Percentiles rank a stretch among this genome's conserved stretches.
phyloP scores from a whole-genome alignment of 2,329 filamentous ascomycete species.

The Taxawa tesnikishii region DNA sequence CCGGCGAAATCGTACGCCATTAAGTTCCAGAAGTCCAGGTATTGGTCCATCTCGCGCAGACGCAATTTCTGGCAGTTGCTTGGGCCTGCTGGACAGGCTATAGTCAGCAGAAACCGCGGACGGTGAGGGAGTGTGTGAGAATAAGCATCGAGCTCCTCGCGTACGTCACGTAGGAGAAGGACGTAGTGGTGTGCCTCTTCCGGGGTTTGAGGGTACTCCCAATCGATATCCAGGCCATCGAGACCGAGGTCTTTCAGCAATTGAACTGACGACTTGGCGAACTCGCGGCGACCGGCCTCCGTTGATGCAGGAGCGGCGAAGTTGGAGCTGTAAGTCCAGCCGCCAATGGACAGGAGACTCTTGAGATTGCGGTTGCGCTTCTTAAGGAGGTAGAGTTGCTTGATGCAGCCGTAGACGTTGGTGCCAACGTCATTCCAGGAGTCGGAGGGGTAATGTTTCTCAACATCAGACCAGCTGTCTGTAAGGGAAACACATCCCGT shows the following conservation, averaged over 20 bases:
- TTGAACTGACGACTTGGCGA: constrained; percentile 60
- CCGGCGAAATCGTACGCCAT: constrained; percentile 52
- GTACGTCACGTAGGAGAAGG: constrained; percentile 24
- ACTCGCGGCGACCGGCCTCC: constrained; percentile 46
- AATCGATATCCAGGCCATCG: constrained; percentile 35
- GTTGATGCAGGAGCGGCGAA: constrained; percentile 59
- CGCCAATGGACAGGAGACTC: constrained; percentile 70
- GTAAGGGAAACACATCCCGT: constrained; percentile 66
- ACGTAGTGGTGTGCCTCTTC: constrained; percentile 28
- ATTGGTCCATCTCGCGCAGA: constrained; percentile 26
- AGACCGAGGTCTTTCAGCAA: constrained; percentile 74
- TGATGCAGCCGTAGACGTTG: constrained; percentile 66
- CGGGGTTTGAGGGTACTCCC: constrained; percentile 31
- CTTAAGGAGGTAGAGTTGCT: constrained; percentile 67
- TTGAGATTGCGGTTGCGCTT: constrained; percentile 66
- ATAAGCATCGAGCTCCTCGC: constrained; percentile 27
- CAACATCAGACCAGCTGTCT: constrained; percentile 54
- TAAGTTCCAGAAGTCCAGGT: constrained; percentile 37
- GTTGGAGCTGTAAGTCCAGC: constrained; percentile 69
- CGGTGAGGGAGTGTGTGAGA: constrained; percentile 17
- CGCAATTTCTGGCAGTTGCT: constrained; percentile 29
- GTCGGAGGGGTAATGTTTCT: constrained; percentile 59
- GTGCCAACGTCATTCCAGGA: constrained; percentile 52
- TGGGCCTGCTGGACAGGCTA: constrained; percentile 32
- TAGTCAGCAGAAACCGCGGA: constrained; percentile 30